Evolutionary conservation across 2,329 filamentous ascomycete genomes (phyloP), one percentile per base, ranked within the genome.

Genomic region (Exophiala phaeomuriformis): DNA sequence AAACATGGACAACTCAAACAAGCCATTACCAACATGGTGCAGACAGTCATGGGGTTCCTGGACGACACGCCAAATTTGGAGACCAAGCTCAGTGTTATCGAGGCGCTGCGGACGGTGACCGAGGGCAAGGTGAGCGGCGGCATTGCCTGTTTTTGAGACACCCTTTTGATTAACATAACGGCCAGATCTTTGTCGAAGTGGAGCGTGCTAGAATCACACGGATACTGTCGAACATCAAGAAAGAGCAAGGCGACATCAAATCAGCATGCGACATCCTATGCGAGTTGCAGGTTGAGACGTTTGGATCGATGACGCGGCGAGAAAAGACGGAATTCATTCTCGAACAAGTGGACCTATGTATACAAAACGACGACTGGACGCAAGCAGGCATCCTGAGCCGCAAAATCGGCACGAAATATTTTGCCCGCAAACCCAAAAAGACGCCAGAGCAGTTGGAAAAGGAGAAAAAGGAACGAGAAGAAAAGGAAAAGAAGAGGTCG

Each of bases 1-100:
- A 98, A 98, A 78, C 93, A 98, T 86, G 88, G 90, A 65, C 93
- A 98, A 77, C 90, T 98, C 68, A 98, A 98, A 75, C 93, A 97
- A 74, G 93, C 93, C 67, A 93, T 90, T 66, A 97, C 93, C 65
- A 93, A 91, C 77, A 98, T 98, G 93, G 90, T 98, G 57, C 93
- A 98, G 77, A 86, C 85, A 45, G 90, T 95, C 59, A 95, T 98
- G 84, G 79, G 77, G 56, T 96, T 97, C 72, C 75, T 98, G 66
- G 86, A 95, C 67, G 82, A 86, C 44, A 90, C 90, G 27, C 90
- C 93, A 33, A 86, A 82, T 66, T 67, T 88, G 57, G 90, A 96
- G 64, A 90, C 83, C 35, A 98, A 97, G 76, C 77, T 98, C 53
- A 86, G 88, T 27, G 83, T 95, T 55, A 98, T 98, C 66, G 91